A percentile compares a stretch with the other conserved stretches of the same genome.
phyloP scores from a whole-genome alignment of 2,329 filamentous ascomycete species.

The Pseudogymnoascus destructans region DNA sequence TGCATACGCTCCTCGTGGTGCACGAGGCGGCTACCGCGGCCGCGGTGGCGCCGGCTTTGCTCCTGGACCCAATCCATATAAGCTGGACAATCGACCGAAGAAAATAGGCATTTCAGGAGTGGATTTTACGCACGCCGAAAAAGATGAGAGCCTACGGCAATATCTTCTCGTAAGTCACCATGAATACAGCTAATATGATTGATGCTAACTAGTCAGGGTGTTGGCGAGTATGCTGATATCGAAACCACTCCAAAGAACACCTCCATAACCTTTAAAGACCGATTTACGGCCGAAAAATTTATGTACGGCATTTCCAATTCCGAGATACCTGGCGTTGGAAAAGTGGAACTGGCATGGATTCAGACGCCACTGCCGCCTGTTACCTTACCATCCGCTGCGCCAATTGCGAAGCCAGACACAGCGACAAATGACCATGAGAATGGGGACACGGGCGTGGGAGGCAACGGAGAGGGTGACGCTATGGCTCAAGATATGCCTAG shows the following conservation, averaged over 20 bases:
- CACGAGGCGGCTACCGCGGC: constrained; percentile 30
- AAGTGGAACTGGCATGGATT: constrained; percentile 55
- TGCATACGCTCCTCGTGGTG: constrained; percentile 27
- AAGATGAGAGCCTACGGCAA: constrained; percentile 57
- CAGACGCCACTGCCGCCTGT: constrained; percentile 22
- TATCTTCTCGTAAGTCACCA: constrained; percentile 49
- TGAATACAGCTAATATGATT: constrained; percentile 12
- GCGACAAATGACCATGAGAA: constrained; percentile 11
- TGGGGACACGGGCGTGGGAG: constrained; percentile 18
- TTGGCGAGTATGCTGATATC: constrained; percentile 50
- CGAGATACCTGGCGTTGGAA: constrained; percentile 49
- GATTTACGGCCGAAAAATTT: constrained; percentile 59
- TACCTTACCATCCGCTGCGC: constrained; percentile 12
- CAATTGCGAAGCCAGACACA: constrained; percentile 10
- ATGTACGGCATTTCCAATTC: constrained; percentile 43
- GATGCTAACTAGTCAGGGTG: constrained; percentile 32
- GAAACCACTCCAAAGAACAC: constrained; percentile 35
- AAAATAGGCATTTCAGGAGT: constrained; percentile 51
- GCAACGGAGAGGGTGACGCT: constrained; percentile 21
- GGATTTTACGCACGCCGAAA: constrained; percentile 46
- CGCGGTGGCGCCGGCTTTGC: constrained; percentile 30
- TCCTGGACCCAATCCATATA: constrained; percentile 35
- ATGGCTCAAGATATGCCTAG: constrained; percentile 17
- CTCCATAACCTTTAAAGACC: constrained; percentile 51
- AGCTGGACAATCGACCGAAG: constrained; percentile 64